phyloP scores from a whole-genome alignment of 345 rosid species.

The Physaria fendleri region DNA sequence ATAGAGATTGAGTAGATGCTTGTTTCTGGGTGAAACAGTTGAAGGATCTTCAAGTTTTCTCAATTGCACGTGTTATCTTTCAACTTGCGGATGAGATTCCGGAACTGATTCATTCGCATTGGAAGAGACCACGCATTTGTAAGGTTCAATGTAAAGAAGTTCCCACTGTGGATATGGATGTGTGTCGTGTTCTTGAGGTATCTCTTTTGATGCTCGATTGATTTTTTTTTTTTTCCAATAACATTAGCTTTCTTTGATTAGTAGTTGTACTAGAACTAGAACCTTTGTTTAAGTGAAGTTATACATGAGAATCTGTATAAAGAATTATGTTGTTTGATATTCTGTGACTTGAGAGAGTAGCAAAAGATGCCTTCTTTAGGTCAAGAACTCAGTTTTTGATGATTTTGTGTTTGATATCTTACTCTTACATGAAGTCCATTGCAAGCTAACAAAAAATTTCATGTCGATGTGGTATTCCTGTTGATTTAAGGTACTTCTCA shows the following conservation, averaged over 20 bases:
- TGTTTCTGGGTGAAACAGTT: conserved; percentile 47
- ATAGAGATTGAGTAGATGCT: not conserved
- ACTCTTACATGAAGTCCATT: too few species aligned
- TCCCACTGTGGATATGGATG: conserved; percentile 87
- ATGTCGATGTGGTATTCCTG: conserved; percentile 78
- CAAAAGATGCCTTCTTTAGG: not conserved
- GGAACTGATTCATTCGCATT: conserved; percentile 82
- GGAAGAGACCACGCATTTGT: conserved; percentile 74
- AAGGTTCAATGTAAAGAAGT: conserved; percentile 83
- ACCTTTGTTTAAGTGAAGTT: not conserved
- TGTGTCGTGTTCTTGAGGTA: conserved; percentile 86
- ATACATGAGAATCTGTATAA: not conserved
- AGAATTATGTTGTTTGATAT: not conserved
- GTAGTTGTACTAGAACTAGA: not conserved
- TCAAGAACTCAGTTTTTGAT: too few species aligned
- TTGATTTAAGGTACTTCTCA: conserved; percentile 64
- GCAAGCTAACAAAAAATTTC: too few species aligned
- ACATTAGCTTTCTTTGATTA: not conserved
- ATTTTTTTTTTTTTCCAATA: not conserved
- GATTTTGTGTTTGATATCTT: too few species aligned
- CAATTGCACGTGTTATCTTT: conserved; percentile 88
- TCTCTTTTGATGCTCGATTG: not conserved
- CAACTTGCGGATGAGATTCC: conserved; percentile 98
- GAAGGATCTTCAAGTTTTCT: conserved; percentile 96
- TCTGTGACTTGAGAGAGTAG: not conserved